phyloP scores from a whole-genome alignment of 345 rosid species.

The Noccaea caerulescens region DNA sequence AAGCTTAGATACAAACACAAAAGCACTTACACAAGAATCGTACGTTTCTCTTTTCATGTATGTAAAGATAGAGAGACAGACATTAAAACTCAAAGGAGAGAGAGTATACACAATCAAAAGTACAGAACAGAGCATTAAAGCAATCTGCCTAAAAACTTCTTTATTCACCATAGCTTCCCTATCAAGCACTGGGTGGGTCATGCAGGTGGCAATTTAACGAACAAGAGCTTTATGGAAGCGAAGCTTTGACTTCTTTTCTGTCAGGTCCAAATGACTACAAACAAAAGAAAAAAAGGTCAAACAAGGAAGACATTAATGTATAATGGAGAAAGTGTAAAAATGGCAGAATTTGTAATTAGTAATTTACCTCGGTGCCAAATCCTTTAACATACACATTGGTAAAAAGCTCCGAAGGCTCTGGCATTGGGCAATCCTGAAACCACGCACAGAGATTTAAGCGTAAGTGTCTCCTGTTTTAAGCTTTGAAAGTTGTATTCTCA shows the following conservation, averaged over 20 bases:
- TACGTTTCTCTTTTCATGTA: neutral
- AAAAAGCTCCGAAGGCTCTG: slow-evolving; percentile 85
- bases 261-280: slow-evolving; percentile 81
- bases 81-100: neutral
- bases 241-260: slow-evolving; percentile 78
- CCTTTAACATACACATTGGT: slow-evolving; percentile 83
- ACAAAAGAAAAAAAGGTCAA: slow-evolving; percentile 18
- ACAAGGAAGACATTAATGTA: neutral
- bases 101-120: neutral
- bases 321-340: neutral
- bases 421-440: slow-evolving; percentile 93
- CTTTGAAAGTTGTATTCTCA: neutral
- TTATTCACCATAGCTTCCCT: slow-evolving; percentile 24
- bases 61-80: neutral
- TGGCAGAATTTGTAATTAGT: slow-evolving; percentile 8
- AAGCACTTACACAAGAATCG: slow-evolving; percentile 26
- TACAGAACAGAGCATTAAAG: slow-evolving; percentile 4
- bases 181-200: neutral
- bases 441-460: neutral
- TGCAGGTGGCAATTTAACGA: slow-evolving; percentile 16
- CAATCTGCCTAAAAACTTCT: slow-evolving; percentile 13
- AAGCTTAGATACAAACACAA: slow-evolving; percentile 18
- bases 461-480: neutral
- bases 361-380: slow-evolving; percentile 75
- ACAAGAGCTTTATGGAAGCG: slow-evolving; percentile 60